phyloP scores from a whole-genome alignment of 2,329 filamentous ascomycete species.

The Curvularia spicifera region DNA sequence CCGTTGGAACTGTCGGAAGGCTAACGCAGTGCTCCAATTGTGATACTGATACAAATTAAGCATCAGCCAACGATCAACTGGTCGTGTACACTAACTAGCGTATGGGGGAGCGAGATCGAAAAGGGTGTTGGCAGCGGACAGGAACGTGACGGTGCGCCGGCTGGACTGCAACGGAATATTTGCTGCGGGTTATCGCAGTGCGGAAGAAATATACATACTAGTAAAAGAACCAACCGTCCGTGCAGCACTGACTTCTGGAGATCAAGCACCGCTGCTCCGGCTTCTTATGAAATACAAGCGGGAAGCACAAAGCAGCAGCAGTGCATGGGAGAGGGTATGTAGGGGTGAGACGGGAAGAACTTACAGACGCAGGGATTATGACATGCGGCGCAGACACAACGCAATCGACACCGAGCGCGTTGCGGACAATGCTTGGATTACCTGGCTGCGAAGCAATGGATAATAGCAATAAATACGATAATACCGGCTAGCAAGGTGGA shows the following conservation, averaged over 20 bases:
- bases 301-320: conserved; percentile 37
- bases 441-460: conserved; percentile 33
- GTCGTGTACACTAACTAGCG: conserved; percentile 43
- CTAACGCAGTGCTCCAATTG: conserved; percentile 36
- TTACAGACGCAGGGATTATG: conserved; percentile 38
- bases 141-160: conserved; percentile 42
- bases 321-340: conserved; percentile 32
- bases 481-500: conserved; percentile 36
- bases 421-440: conserved; percentile 29
- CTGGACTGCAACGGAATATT: conserved; percentile 43
- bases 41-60: conserved; percentile 41
- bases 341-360: conserved; percentile 35
- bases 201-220: conserved; percentile 32
- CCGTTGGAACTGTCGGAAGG: conserved; percentile 29
- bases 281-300: conserved; percentile 42
- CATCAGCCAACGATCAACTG: conserved; percentile 41
- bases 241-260: conserved; percentile 51
- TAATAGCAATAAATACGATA: conserved; percentile 43
- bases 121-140: conserved; percentile 33
- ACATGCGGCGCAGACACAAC: conserved; percentile 41
- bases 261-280: conserved; percentile 45
- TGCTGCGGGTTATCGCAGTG: conserved; percentile 45
- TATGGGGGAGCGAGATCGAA: conserved; percentile 31
- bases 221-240: conserved; percentile 46
- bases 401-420: conserved; percentile 35